A percentile compares a stretch with the other conserved stretches of the same genome.
Conservation (phyloP, 306 rosid genomes). For the Prunus armeniaca region DNA sequence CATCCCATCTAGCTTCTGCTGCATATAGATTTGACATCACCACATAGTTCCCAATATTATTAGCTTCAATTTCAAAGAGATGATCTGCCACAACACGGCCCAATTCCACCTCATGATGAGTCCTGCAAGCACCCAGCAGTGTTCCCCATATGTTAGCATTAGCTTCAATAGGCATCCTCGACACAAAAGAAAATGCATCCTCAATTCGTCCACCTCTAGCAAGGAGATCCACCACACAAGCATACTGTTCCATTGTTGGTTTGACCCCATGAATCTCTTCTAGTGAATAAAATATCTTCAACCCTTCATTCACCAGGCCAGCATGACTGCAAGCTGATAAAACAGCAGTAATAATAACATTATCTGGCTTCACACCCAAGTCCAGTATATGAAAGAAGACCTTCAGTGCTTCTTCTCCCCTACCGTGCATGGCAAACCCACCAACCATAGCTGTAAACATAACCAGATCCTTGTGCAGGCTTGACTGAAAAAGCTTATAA, state of each 20-base stretch:
- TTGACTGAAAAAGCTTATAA: conserved; percentile 50
- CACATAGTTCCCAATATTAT: conserved; percentile 70
- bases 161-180: conserved; percentile 58
- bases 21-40: conserved; percentile 83
- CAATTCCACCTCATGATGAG: conserved; percentile 67
- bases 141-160: conserved; percentile 83
- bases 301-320: conserved; percentile 72
- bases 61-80: conserved; percentile 58
- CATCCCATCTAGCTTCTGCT: conserved; percentile 79
- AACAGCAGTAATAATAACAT: conserved; percentile 64
- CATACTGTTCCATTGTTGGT: conserved; percentile 85
- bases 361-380: conserved; percentile 60
- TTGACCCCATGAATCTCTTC: conserved; percentile 60
- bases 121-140: conserved; percentile 77
- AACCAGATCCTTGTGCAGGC: conserved; percentile 70
- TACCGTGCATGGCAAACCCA: conserved; percentile 82
- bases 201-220: conserved; percentile 64
- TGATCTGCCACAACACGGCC: conserved; percentile 58
- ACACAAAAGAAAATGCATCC: conserved; percentile 68
- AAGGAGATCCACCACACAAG: conserved; percentile 79
- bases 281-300: conserved; percentile 65
- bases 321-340: conserved; percentile 88
- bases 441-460: conserved; percentile 83
- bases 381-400: conserved; percentile 66
- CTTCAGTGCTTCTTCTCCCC: conserved; percentile 67